Evolutionary conservation across 176 grass and related monocot genomes (phyloP).

Genomic region (Triticum dicoccoides): DNA sequence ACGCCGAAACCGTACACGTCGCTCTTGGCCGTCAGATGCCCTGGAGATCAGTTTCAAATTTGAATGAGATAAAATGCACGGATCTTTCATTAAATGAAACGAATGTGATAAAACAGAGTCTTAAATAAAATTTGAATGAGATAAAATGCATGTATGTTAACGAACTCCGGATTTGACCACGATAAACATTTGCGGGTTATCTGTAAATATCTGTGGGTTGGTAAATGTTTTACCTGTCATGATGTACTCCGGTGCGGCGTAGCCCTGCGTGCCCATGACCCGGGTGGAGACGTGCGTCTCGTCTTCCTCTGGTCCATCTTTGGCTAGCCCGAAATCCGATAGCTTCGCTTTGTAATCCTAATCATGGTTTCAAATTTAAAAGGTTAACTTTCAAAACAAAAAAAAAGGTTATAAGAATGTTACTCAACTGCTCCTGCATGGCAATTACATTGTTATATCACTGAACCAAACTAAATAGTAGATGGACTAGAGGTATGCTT

Average conservation of each 20-base stretch:
- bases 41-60: neutral
- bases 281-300: slow-evolving; percentile 86
- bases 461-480: too few relatives aligned
- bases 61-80: neutral
- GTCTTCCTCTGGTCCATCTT: slow-evolving; percentile 73
- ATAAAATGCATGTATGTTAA: neutral
- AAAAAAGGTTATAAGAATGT: neutral
- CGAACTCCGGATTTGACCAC: neutral
- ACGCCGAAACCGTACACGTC: slow-evolving; percentile 84
- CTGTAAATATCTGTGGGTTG: too few relatives aligned
- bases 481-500: too few relatives aligned
- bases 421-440: neutral
- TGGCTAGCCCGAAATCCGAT: slow-evolving; percentile 92
- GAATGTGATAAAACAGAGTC: too few relatives aligned
- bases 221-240: slow-evolving; percentile 53
- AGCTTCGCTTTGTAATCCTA: slow-evolving; percentile 84
- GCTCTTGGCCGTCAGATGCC: slow-evolving; percentile 78
- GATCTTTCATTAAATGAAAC: too few relatives aligned
- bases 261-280: slow-evolving; percentile 97
- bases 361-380: neutral
- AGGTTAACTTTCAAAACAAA: too few relatives aligned
- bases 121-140: too few relatives aligned
- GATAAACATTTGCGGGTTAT: neutral
- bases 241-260: slow-evolving; percentile 96
- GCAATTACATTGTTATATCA: neutral